Evolutionary conservation across 129 eudicot species (phyloP).

Genomic region (Tagetes erecta): DNA sequence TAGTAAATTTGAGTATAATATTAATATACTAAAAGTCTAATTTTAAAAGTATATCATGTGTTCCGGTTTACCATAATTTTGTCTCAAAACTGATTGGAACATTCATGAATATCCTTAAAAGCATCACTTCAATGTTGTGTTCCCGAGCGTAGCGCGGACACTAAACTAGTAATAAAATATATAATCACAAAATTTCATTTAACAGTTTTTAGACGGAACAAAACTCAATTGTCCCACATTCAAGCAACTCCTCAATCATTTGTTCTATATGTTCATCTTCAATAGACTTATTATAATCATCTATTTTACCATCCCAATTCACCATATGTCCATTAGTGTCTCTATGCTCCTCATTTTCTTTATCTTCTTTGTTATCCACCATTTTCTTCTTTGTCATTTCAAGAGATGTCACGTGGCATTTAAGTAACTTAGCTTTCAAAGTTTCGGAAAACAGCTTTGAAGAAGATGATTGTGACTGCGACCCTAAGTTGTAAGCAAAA

Average conservation of each 20-base stretch:
- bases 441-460: conserved; percentile 62
- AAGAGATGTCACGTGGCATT: conserved; percentile 74
- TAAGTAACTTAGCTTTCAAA: conserved; percentile 74
- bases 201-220: conserved; percentile 40
- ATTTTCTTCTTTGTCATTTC: conserved; percentile 47
- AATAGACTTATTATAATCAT: conserved; percentile 40
- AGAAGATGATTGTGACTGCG: conserved; percentile 30
- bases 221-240: conserved; percentile 77
- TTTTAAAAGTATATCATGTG: no score
- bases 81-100: no score
- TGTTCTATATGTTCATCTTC: conserved; percentile 95
- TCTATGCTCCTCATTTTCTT: conserved; percentile 37
- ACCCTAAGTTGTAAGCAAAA: conserved; percentile 40
- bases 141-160: no score
- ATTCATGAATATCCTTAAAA: no score
- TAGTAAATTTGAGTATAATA: no score
- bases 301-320: conserved; percentile 37
- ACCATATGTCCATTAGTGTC: conserved; percentile 22
- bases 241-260: conserved; percentile 90
- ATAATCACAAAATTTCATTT: neutral
- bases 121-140: no score
- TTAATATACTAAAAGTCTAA: no score
- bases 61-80: no score
- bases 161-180: no score
- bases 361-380: conserved; percentile 23